Percentiles rank a stretch among this genome's conserved stretches.
These are phyloP conservation scores for Glomus cerebriforme DNA, from an alignment of 192 early-diverging fungal genomes.

Conservation along the genomic window DNA sequence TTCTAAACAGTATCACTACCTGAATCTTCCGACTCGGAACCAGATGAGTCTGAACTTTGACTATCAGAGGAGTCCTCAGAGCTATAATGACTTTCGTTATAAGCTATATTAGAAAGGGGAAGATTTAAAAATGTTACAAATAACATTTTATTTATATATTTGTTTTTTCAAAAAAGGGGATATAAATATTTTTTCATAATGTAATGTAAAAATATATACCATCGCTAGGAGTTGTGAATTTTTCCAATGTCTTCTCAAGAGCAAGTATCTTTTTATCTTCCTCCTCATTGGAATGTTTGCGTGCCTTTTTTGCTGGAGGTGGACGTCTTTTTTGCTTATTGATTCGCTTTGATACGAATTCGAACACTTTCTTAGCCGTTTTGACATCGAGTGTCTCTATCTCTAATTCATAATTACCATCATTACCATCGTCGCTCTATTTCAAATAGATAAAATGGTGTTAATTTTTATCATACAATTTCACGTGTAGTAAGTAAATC, in stretches of 20 bases:
- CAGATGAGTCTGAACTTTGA: conserved; percentile 59
- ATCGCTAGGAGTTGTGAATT: conserved; percentile 42
- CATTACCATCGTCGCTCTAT: conserved; percentile 63
- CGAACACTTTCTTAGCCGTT: conserved; percentile 83
- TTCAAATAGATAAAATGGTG: not conserved
- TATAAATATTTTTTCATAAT: conserved; percentile 9
- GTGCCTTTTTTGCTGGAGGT: conserved; percentile 48
- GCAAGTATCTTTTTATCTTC: conserved; percentile 49
- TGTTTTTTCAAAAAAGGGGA: too few relatives aligned
- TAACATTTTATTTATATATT: too few relatives aligned
- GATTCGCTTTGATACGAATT: conserved; percentile 72
- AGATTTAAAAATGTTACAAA: conserved; percentile 36
- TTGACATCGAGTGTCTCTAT: conserved; percentile 85
- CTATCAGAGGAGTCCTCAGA: conserved; percentile 51
- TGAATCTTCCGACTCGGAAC: conserved; percentile 82
- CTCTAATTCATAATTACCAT: conserved; percentile 90
- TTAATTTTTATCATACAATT: not conserved
- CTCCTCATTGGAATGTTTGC: conserved; percentile 46
- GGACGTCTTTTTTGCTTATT: conserved; percentile 50
- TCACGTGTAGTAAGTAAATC: not conserved
- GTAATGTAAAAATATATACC: conserved; percentile 33
- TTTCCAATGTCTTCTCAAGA: conserved; percentile 49
- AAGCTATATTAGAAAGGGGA: conserved; percentile 50
- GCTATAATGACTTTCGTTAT: conserved; percentile 27
- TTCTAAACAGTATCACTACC: conserved; percentile 66